A percentile compares a stretch with the other conserved stretches of the same genome.
phyloP scores from a whole-genome alignment of 176 grass and related monocot species.

The Phragmites australis region DNA sequence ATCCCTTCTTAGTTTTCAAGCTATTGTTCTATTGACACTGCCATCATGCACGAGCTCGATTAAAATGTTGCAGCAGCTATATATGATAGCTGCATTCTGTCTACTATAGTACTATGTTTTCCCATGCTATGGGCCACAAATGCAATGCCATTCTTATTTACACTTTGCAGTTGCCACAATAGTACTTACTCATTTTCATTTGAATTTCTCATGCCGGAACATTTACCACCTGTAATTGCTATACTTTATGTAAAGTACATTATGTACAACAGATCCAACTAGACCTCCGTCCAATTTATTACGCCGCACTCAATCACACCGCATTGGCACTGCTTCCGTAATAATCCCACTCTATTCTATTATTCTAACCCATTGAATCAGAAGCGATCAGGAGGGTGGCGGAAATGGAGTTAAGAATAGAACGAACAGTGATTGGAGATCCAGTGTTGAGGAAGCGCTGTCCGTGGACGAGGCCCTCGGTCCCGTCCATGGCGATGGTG shows the following conservation, averaged over 20 bases:
- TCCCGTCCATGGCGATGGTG: conserved; percentile 71
- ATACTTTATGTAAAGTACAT: background rate
- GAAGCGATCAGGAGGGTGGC: background rate
- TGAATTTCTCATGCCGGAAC: background rate
- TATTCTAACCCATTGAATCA: background rate
- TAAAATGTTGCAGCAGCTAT: too few relatives aligned
- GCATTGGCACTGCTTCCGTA: background rate
- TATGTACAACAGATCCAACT: background rate
- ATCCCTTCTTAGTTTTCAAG: background rate
- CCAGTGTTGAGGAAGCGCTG: conserved; percentile 67
- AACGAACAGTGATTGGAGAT: conserved; percentile 54
- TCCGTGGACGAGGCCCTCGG: conserved; percentile 60
- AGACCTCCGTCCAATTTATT: background rate
- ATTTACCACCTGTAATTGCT: background rate
- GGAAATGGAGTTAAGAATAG: conserved; percentile 7
- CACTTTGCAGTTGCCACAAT: background rate
- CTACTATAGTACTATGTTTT: background rate
- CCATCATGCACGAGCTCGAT: background rate
- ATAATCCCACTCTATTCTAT: background rate
- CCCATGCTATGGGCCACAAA: background rate
- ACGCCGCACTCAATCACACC: background rate
- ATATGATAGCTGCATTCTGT: background rate
- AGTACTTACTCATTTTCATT: background rate
- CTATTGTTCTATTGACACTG: background rate
- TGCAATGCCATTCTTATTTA: background rate